Evolutionary conservation across 192 early-diverging fungal genomes (phyloP).

Genomic region (Phlyctochytrium arcticum): DNA sequence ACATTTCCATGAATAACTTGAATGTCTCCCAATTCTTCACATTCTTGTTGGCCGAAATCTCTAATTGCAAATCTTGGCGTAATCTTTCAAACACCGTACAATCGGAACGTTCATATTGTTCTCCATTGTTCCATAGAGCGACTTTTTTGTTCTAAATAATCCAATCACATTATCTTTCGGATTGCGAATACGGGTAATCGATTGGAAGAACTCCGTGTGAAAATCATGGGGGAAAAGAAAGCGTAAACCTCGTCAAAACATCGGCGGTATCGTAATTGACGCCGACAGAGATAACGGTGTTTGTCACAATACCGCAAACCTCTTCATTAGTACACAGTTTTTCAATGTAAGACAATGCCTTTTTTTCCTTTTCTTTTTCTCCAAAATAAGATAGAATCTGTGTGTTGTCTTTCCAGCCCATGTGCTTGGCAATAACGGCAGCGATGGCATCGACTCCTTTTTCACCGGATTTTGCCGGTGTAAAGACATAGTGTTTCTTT

Average conservation of each 20-base stretch:
- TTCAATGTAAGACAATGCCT: not conserved
- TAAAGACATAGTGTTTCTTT: slow-evolving; percentile 18
- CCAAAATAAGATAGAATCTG: slow-evolving; percentile 16
- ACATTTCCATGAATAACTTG: not conserved
- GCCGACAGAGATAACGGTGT: slow-evolving; percentile 15
- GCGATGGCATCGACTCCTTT: slow-evolving; percentile 1
- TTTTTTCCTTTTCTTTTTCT: slow-evolving; percentile 15
- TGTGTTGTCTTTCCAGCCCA: not conserved
- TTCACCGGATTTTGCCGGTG: not conserved
- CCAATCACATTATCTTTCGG: not conserved
- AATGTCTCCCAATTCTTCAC: not conserved
- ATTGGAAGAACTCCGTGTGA: slow-evolving; percentile 15
- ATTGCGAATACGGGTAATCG: slow-evolving; percentile 14
- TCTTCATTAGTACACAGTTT: not conserved
- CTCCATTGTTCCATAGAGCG: not conserved
- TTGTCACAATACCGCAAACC: slow-evolving; percentile 4
- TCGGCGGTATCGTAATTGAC: slow-evolving; percentile 10
- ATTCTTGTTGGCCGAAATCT: slow-evolving; percentile 1
- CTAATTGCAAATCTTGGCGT: slow-evolving; percentile 10
- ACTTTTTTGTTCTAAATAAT: not conserved
- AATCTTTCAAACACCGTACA: slow-evolving; percentile 6
- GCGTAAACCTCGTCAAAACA: slow-evolving; percentile 5
- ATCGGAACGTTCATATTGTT: not conserved
- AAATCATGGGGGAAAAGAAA: not conserved
- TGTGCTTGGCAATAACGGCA: not conserved